These are phyloP conservation scores for Aspergillus ruber DNA, from an alignment of 2,329 filamentous ascomycete species.

Conservation along the genomic window DNA sequence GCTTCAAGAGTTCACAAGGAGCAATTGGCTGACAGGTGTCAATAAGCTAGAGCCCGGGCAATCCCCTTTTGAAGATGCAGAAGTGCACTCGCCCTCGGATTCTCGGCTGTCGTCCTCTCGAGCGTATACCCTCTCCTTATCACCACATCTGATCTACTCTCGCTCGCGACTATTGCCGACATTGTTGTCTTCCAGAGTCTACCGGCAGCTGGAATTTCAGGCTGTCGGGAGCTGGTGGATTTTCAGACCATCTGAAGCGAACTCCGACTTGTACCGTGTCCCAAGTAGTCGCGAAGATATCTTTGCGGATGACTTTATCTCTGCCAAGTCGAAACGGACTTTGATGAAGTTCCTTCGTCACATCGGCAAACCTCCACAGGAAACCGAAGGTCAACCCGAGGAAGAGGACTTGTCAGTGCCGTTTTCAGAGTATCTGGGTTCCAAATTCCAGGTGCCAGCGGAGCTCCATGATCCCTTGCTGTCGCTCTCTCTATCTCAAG, in stretches of 20 bases:
- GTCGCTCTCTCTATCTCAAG: slow-evolving; percentile 69
- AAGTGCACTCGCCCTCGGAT: slow-evolving; percentile 19
- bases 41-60: slow-evolving; percentile 26
- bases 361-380: slow-evolving; percentile 56
- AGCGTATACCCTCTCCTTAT: slow-evolving; percentile 74
- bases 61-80: slow-evolving; percentile 36
- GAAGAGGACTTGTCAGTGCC: slow-evolving; percentile 50
- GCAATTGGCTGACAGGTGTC: slow-evolving; percentile 17
- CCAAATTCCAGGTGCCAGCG: slow-evolving; percentile 61
- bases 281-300: slow-evolving; percentile 89
- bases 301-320: slow-evolving; percentile 69
- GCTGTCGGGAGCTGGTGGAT: slow-evolving; percentile 92
- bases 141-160: slow-evolving; percentile 80
- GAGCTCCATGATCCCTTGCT: slow-evolving; percentile 59
- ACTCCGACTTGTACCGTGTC: slow-evolving; percentile 56
- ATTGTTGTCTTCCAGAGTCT: slow-evolving; percentile 83
- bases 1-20: slow-evolving; percentile 1
- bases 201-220: slow-evolving; percentile 85
- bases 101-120: slow-evolving; percentile 48
- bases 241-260: slow-evolving; percentile 34
- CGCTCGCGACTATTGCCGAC: slow-evolving; percentile 69
- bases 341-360: slow-evolving; percentile 94
- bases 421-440: slow-evolving; percentile 41
- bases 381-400: slow-evolving; percentile 44
- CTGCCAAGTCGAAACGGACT: slow-evolving; percentile 72